phyloP scores from a whole-genome alignment of 148 eudicot genomes.

The Limonium bicolor region DNA sequence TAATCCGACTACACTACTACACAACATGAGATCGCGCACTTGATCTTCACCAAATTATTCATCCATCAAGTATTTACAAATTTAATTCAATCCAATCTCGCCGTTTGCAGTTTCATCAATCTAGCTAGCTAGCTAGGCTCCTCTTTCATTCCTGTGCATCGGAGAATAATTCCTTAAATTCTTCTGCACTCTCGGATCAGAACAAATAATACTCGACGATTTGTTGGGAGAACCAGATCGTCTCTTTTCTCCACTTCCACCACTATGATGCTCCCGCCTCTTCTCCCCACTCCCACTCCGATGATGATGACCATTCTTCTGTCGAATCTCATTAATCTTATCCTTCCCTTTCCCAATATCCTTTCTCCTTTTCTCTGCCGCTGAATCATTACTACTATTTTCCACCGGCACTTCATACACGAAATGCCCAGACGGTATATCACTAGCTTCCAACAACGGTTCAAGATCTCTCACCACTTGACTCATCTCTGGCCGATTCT shows the following conservation, averaged over 20 bases:
- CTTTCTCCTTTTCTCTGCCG: constrained; percentile 8
- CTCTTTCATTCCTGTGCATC: constrained; percentile 18
- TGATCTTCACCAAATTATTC: too few relatives aligned
- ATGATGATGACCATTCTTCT: constrained; percentile 6
- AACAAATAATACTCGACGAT: constrained; percentile 14
- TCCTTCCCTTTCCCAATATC: constrained; percentile 5
- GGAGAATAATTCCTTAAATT: constrained; percentile 26
- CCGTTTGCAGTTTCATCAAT: too few relatives aligned
- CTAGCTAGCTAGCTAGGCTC: constrained; percentile 16
- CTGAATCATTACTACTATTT: not conserved
- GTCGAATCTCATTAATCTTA: not conserved
- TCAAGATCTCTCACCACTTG: constrained; percentile 47
- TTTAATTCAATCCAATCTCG: too few relatives aligned
- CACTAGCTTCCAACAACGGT: constrained; percentile 32
- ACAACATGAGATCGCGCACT: too few relatives aligned
- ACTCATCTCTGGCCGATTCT: constrained; percentile 50
- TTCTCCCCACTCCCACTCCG: constrained; percentile 6
- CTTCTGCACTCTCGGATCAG: constrained; percentile 21
- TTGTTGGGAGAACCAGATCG: constrained; percentile 26
- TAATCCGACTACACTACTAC: too few relatives aligned
- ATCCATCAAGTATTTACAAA: too few relatives aligned
- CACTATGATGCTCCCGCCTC: constrained; percentile 9
- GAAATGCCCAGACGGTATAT: constrained; percentile 36
- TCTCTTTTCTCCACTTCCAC: constrained; percentile 10
- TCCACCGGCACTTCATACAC: constrained; percentile 52